phyloP scores from a whole-genome alignment of 1,284 basidiomycete species.

The Boletus sp. region DNA sequence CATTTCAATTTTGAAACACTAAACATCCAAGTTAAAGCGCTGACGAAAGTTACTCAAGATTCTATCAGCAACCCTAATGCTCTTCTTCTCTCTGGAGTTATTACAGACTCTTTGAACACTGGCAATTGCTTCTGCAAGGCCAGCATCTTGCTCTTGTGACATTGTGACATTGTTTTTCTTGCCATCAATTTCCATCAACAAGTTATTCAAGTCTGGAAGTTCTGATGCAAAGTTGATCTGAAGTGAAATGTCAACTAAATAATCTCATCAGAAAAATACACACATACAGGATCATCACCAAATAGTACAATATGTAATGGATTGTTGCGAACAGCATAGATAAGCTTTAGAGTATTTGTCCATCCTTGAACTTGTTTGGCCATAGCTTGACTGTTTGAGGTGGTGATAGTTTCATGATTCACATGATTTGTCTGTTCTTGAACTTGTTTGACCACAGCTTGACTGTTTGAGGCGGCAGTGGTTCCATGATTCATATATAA shows the following conservation, averaged over 20 bases:
- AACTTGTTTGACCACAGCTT: too few species aligned
- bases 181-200: constrained; percentile 25
- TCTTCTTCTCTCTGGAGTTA: constrained; percentile 8
- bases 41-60: constrained; percentile 26
- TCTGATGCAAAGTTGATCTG: constrained; percentile 3
- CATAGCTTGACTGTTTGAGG: not conserved
- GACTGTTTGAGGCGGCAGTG: too few species aligned
- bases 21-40: too few species aligned
- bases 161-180: constrained; percentile 23
- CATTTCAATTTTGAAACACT: too few species aligned
- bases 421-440: too few species aligned
- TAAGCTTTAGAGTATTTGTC: constrained; percentile 7
- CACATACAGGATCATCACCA: constrained; percentile 22
- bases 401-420: too few species aligned
- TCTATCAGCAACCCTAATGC: constrained; percentile 7
- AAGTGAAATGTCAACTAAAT: constrained; percentile 1
- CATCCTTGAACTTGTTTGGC: constrained; percentile 12
- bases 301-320: constrained; percentile 9
- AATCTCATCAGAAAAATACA: fast-evolving
- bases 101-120: constrained; percentile 3
- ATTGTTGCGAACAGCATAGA: not conserved
- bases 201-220: constrained; percentile 11
- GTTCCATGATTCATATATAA: not conserved
- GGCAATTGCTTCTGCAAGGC: constrained; percentile 8
- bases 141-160: constrained; percentile 12